Evolutionary conservation across 2,329 filamentous ascomycete genomes (phyloP).

Genomic region (Fusarium paranaense): DNA sequence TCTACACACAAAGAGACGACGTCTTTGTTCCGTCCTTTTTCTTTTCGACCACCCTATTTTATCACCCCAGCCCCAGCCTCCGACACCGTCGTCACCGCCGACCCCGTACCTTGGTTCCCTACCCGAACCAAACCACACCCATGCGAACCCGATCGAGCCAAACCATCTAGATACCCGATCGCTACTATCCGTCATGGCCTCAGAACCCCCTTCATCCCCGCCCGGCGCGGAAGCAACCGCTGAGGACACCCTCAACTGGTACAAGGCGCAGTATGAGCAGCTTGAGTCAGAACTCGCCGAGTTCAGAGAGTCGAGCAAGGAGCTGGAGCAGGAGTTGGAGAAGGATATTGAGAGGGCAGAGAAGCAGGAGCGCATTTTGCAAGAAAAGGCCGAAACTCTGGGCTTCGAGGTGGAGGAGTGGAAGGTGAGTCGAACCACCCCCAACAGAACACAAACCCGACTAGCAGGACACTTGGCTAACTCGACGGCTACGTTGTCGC

Average conservation of each 20-base stretch:
- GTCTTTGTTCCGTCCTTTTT: slow-evolving; percentile 18
- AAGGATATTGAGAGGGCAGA: slow-evolving; percentile 96
- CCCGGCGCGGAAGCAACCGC: slow-evolving; percentile 65
- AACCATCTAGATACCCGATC: slow-evolving; percentile 16
- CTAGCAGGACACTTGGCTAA: slow-evolving; percentile 12
- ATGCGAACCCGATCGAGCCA: slow-evolving; percentile 28
- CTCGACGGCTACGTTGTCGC: slow-evolving; percentile 21
- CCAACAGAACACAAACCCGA: background rate
- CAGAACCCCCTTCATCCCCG: slow-evolving; percentile 72
- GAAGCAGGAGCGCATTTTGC: slow-evolving; percentile 86
- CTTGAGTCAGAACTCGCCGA: slow-evolving; percentile 92
- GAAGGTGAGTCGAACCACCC: slow-evolving; percentile 75
- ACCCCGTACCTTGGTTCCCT: slow-evolving; percentile 19
- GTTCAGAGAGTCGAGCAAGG: slow-evolving; percentile 93
- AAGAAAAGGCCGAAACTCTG: slow-evolving; percentile 87
- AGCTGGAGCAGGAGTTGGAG: slow-evolving; percentile 93
- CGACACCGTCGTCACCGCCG: slow-evolving; percentile 16
- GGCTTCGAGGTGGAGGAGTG: slow-evolving; percentile 96
- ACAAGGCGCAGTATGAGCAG: slow-evolving; percentile 95
- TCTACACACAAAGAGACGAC: slow-evolving; percentile 11
- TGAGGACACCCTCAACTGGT: slow-evolving; percentile 88
- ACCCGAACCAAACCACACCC: slow-evolving; percentile 20
- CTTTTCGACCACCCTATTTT: slow-evolving; percentile 17
- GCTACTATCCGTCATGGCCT: slow-evolving; percentile 56
- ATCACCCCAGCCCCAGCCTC: background rate